Evolutionary conservation across 495 filamentous ascomycete genomes (phyloP).

Genomic region (Lindgomyces ingoldianus): DNA sequence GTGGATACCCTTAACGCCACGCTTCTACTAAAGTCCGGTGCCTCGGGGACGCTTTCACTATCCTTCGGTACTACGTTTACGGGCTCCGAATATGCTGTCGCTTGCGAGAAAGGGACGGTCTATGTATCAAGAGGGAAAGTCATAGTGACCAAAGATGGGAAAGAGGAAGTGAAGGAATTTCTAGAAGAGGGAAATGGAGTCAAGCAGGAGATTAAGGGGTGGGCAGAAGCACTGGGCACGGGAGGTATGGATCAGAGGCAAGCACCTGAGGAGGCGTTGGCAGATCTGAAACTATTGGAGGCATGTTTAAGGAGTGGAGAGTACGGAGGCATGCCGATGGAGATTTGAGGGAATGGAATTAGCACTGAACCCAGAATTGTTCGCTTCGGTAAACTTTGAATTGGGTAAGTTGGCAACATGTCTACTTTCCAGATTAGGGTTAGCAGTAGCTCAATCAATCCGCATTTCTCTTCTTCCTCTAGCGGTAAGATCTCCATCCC

Average conservation of each 20-base stretch:
- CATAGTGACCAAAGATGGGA: conserved; percentile 45
- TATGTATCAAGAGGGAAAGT: conserved; percentile 55
- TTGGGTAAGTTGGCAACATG: no score
- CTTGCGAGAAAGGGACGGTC: conserved; percentile 55
- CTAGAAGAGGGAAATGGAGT: conserved; percentile 61
- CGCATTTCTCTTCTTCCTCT: no score
- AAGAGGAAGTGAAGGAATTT: conserved; percentile 52
- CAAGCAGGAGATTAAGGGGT: conserved; percentile 65
- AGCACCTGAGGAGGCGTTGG: conserved; percentile 65
- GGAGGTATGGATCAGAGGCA: conserved; percentile 57
- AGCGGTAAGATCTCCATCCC: no score
- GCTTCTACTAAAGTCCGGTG: conserved; percentile 60
- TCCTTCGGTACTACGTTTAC: conserved; percentile 68
- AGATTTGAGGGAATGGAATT: conserved; percentile 2
- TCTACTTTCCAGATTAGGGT: no score
- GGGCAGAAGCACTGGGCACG: conserved; percentile 58
- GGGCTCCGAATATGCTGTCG: conserved; percentile 53
- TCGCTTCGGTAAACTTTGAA: no score
- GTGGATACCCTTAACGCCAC: conserved; percentile 74
- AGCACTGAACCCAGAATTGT: conserved; percentile 5
- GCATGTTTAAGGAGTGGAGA: conserved; percentile 66
- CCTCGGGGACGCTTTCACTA: conserved; percentile 61
- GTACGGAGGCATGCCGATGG: conserved; percentile 52
- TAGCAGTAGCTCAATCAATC: no score
- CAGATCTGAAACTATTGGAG: conserved; percentile 68